Evolutionary conservation across 2,329 filamentous ascomycete genomes (phyloP), one percentile per base, ranked within the genome.

Genomic region (Sclerotinia nivalis): DNA sequence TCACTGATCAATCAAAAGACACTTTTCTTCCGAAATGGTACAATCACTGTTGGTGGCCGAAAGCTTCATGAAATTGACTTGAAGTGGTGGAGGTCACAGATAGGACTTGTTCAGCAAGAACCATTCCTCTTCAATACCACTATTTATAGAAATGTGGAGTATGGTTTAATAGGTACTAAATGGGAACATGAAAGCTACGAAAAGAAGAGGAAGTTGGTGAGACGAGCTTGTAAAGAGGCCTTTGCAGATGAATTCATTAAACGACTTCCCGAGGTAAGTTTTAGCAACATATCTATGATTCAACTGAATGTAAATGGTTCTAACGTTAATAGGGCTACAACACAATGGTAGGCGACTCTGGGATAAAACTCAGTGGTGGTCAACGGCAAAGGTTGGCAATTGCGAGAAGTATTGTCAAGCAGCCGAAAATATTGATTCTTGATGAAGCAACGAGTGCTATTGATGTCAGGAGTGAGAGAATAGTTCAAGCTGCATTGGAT

Each of bases 391-490:
- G 93, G 2, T 84, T 69, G 13, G 91, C 91, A 4, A 93, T 93
- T 71, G 91, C 91, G 1, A 84, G 91, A 45, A 72, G 71, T 55
- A 72, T 76, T 43, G 83, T 89, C 49, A 82, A 84, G 8, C 82
- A 88, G 45, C 87, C 87, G 0, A 82, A 81, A 65, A 84, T 89
- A 22, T 80, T 89, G 4, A 82, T 89, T 13, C 80, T 89, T 2
- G 88, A 89, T 56, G 88, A 89, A 75, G 87, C 87, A 4, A 89
- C 87, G 1, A 83, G 86, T 0, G 83, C 87, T 1, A 79, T 97
- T 25, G 93, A 97, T 78, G 93, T 92, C 0, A 91, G 94, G 74
- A 97, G 93, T 0, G 93, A 97, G 79, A 91, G 95, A 79, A 91
- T 94, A 77, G 97, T 97, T 70, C 93, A 97, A 80, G 87, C 89